These are phyloP conservation scores for Hibiscus tridactylites DNA, from an alignment of 345 rosid species.

Conservation along the genomic window DNA sequence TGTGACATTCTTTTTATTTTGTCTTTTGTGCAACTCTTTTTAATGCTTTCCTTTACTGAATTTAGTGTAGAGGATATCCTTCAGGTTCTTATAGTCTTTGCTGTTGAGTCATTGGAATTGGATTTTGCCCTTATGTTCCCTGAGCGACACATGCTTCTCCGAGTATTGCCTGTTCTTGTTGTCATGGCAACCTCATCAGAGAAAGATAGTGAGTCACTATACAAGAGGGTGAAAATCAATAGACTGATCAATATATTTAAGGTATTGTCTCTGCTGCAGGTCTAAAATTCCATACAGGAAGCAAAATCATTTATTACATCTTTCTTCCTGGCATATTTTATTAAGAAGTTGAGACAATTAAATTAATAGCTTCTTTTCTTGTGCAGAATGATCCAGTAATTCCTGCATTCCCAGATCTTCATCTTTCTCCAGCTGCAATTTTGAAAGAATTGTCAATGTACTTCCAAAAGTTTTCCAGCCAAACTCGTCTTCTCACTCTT, in stretches of 20 bases:
- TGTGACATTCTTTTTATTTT: background rate
- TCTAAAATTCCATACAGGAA: background rate
- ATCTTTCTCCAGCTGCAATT: slow-evolving; percentile 97
- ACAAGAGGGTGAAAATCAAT: slow-evolving; percentile 93
- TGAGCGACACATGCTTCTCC: slow-evolving; percentile 92
- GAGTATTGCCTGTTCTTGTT: slow-evolving; percentile 93
- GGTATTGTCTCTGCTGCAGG: slow-evolving; percentile 35
- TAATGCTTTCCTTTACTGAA: slow-evolving; percentile 42
- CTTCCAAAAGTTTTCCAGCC: slow-evolving; percentile 77
- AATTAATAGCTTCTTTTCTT: slow-evolving; percentile 15
- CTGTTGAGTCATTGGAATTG: slow-evolving; percentile 92
- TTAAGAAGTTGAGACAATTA: background rate
- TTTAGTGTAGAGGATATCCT: slow-evolving; percentile 94
- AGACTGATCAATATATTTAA: slow-evolving; percentile 85
- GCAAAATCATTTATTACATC: background rate
- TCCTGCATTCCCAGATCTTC: slow-evolving; percentile 99
- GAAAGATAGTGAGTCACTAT: slow-evolving; percentile 89
- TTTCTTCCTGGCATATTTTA: background rate
- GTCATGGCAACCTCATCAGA: slow-evolving; percentile 96
- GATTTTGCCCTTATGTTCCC: slow-evolving; percentile 93
- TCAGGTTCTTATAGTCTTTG: slow-evolving; percentile 94
- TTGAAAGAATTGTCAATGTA: slow-evolving; percentile 81
- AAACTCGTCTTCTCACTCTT: slow-evolving; percentile 87
- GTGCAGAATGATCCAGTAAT: slow-evolving; percentile 93
- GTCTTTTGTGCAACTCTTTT: slow-evolving; percentile 2